phyloP scores from a whole-genome alignment of 2,329 filamentous ascomycete species.

The Ramichloridium luteum region DNA sequence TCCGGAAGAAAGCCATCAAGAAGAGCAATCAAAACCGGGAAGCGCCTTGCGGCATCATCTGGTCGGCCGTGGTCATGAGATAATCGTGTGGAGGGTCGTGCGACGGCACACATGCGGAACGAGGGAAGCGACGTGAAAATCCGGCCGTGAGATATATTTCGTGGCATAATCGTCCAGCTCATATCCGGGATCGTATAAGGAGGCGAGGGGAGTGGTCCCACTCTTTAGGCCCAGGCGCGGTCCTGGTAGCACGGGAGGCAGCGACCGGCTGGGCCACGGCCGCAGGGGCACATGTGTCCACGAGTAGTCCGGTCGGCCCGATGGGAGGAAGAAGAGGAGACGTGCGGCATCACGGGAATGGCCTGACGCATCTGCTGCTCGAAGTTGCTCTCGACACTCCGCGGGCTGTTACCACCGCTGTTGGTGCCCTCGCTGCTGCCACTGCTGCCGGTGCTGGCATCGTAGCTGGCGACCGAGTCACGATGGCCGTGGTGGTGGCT shows the following conservation, averaged over 20 bases:
- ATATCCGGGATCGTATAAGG: background rate
- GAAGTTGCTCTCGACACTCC: slow-evolving; percentile 34
- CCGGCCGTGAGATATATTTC: background rate
- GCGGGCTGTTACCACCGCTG: slow-evolving; percentile 45
- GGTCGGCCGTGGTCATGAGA: too few relatives aligned
- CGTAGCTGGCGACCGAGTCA: slow-evolving; percentile 33
- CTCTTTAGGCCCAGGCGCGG: too few relatives aligned
- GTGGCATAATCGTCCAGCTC: background rate
- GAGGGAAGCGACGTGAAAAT: too few relatives aligned
- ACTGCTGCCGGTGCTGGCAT: too few relatives aligned
- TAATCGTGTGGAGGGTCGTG: too few relatives aligned
- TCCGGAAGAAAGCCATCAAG: too few relatives aligned
- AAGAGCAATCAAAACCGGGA: too few relatives aligned
- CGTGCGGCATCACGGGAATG: slow-evolving; percentile 11
- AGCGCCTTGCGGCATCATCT: background rate
- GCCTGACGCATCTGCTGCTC: slow-evolving; percentile 23
- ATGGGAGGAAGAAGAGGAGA: background rate
- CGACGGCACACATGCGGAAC: too few relatives aligned
- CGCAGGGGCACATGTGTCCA: slow-evolving; percentile 1
- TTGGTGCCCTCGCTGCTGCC: slow-evolving; percentile 30
- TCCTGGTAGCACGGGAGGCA: background rate
- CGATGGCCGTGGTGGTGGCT: slow-evolving; percentile 32
- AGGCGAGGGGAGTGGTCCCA: too few relatives aligned
- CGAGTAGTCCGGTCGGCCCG: background rate
- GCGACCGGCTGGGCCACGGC: slow-evolving; percentile 3